Conservation (phyloP, 352 stramenopile species). For the Proteromonas lacertae region DNA sequence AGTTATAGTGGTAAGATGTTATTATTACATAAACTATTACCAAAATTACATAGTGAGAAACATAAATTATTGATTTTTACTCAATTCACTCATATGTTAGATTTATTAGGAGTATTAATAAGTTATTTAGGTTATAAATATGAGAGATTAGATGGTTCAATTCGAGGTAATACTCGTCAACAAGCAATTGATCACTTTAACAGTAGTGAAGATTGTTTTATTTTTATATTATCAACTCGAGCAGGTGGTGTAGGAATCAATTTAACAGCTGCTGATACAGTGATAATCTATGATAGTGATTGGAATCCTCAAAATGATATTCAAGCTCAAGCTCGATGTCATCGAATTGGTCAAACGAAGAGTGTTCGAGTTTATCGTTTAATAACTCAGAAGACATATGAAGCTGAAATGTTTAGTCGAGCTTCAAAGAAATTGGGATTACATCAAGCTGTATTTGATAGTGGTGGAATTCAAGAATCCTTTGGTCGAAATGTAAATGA, state of each 20-base stretch:
- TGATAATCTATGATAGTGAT: conserved; percentile 88
- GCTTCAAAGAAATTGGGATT: conserved; percentile 82
- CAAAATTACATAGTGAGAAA: neutral
- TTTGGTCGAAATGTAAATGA: too few species aligned
- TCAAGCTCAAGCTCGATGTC: conserved; percentile 47
- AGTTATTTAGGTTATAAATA: conserved; percentile 31
- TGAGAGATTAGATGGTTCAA: conserved; percentile 56
- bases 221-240: conserved; percentile 84
- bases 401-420: conserved; percentile 94
- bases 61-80: neutral
- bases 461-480: too few species aligned
- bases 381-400: conserved; percentile 85
- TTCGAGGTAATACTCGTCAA: conserved; percentile 76
- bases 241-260: too few species aligned
- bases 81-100: neutral
- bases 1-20: neutral
- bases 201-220: conserved; percentile 51
- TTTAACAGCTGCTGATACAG: conserved; percentile 91
- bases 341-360: conserved; percentile 91
- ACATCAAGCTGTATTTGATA: conserved; percentile 75
- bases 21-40: neutral
- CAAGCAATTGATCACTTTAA: conserved; percentile 55
- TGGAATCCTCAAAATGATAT: conserved; percentile 89
- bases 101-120: conserved; percentile 69
- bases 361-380: conserved; percentile 77